Conservation (phyloP, 2,329 filamentous ascomycete species). For the Salinomyces thailandicus region DNA sequence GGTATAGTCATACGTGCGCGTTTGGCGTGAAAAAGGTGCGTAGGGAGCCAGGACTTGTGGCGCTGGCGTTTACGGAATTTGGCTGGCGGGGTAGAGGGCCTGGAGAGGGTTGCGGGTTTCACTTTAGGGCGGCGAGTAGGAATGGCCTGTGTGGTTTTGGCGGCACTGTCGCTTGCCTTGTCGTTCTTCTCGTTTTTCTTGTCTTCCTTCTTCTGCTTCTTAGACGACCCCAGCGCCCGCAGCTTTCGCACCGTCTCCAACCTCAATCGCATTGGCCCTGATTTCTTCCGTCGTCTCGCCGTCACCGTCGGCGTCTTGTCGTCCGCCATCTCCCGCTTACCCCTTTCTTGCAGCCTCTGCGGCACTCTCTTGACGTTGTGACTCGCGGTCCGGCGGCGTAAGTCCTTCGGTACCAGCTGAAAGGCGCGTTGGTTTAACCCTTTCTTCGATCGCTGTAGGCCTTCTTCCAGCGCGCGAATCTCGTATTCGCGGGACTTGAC, state of each 20-base stretch:
- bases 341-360: constrained; percentile 59
- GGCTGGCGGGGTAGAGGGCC: constrained; percentile 49
- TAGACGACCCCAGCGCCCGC: constrained; percentile 48
- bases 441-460: constrained; percentile 64
- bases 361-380: constrained; percentile 91
- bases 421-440: constrained; percentile 63
- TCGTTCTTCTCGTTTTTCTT: constrained; percentile 16
- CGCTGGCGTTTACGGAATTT: constrained; percentile 79
- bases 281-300: constrained; percentile 50
- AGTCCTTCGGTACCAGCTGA: constrained; percentile 73
- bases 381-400: constrained; percentile 81
- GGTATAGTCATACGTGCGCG: constrained; percentile 78
- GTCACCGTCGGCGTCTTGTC: constrained; percentile 83
- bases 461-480: constrained; percentile 72
- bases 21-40: constrained; percentile 89
- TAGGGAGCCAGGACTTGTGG: constrained; percentile 88
- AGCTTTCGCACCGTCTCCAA: constrained; percentile 67
- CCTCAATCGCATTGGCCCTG: constrained; percentile 47
- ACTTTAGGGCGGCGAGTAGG: constrained; percentile 49
- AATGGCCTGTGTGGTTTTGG: constrained; percentile 7
- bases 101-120: constrained; percentile 58
- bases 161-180: constrained; percentile 2
- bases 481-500: constrained; percentile 79
- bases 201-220: constrained; percentile 32
- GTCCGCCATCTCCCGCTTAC: constrained; percentile 64